phyloP scores from a whole-genome alignment of 495 filamentous ascomycete genomes.

The Sordaria brevicollis region DNA sequence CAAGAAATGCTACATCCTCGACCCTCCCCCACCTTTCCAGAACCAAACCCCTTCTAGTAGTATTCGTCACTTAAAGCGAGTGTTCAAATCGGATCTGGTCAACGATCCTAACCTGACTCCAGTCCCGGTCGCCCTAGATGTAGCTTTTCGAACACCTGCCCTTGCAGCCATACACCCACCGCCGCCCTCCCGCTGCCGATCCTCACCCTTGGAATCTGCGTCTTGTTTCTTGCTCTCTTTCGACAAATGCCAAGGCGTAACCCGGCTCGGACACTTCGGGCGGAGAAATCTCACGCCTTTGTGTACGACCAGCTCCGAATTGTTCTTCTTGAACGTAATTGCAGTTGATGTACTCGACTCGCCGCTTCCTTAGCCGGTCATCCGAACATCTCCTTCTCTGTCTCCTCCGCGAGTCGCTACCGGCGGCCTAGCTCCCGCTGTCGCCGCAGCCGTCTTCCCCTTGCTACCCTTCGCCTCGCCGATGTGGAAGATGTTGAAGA shows the following conservation, averaged over 20 bases:
- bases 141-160: not conserved
- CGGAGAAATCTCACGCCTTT: not conserved
- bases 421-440: not conserved
- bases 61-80: not conserved
- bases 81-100: not conserved
- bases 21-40: not conserved
- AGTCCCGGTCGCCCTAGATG: not conserved
- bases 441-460: not conserved
- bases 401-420: not conserved
- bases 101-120: not conserved
- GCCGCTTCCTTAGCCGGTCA: not conserved
- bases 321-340: not conserved
- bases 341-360: not conserved
- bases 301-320: not conserved
- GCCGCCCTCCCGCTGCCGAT: not conserved
- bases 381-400: not conserved
- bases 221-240: not conserved
- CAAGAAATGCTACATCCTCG: not conserved
- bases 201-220: not conserved
- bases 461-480: not conserved
- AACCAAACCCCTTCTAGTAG: not conserved
- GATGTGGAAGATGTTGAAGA: conserved; percentile 20
- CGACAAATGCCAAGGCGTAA: not conserved
- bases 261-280: not conserved
- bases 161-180: not conserved